A percentile compares a stretch with the other conserved stretches of the same genome.
phyloP scores from a whole-genome alignment of 2,329 filamentous ascomycete species.

The Colletotrichum kahawae region DNA sequence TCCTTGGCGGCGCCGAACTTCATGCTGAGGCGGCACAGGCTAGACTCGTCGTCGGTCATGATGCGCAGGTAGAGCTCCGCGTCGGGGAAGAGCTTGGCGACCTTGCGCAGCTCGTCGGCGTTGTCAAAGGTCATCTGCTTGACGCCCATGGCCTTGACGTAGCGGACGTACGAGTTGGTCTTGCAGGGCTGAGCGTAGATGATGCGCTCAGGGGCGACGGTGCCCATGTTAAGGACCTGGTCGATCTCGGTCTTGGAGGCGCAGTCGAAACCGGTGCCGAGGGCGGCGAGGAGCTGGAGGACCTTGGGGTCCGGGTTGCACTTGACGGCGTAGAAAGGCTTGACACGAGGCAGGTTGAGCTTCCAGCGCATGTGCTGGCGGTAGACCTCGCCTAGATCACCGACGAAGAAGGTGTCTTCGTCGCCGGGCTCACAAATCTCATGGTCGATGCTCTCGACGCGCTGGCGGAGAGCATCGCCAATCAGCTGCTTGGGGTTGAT shows the following conservation, averaged over 20 bases:
- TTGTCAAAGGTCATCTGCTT: conserved; percentile 99
- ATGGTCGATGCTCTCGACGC: conserved; percentile 82
- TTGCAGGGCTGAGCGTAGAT: conserved; percentile 99
- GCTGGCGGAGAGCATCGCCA: conserved; percentile 83
- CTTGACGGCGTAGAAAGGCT: conserved; percentile 98
- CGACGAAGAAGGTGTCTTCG: conserved; percentile 98
- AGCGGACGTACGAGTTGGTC: conserved; percentile 96
- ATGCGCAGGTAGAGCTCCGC: conserved; percentile 95
- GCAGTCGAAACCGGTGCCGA: conserved; percentile 97
- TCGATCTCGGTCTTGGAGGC: conserved; percentile 98
- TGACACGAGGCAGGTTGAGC: conserved; percentile 87
- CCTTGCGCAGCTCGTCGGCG: conserved; percentile 96
- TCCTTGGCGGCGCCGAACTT: conserved; percentile 96
- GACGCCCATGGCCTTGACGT: conserved; percentile 82
- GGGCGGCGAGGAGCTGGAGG: conserved; percentile 81
- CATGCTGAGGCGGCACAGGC: conserved; percentile 91
- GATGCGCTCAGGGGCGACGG: conserved; percentile 81
- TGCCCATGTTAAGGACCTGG: conserved; percentile 81
- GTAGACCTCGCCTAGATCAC: conserved; percentile 97
- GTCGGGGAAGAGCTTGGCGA: conserved; percentile 86
- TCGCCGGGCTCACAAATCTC: conserved; percentile 90
- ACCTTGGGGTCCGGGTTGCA: conserved; percentile 96
- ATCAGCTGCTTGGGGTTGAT: conserved; percentile 78
- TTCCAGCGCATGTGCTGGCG: conserved; percentile 99
- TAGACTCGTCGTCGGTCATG: conserved; percentile 93